Base-by-base conservation (phyloP, 305 asterid genomes). In the Fraxinus dipetala region DNA sequence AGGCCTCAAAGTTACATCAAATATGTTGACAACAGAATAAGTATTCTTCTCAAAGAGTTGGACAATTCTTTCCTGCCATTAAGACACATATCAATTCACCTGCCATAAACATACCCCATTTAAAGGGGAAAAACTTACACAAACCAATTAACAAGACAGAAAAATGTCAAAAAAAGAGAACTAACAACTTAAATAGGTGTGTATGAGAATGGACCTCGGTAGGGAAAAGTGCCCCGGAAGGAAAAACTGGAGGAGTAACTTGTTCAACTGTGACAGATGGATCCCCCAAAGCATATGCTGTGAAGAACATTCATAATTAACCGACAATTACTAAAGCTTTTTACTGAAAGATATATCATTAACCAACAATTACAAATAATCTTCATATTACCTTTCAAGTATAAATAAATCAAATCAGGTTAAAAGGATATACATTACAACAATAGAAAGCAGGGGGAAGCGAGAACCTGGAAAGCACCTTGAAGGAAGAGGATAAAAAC, bases 221-320 rank as follows among this genome's bases (percentile, higher is more conserved):
- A 59, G 98, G 98, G 85, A 91, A 93, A 87, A 94, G 98, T 61
- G 89, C 67, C 70, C 91, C 94, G 7, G 98, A 82, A 84, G 99
- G 89, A 65, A 85, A 77, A 82, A 90, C 92, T 72, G 86, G 45
- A 79, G 98, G 98, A 5, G 97, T 93, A 24, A 92, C 97, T 92
- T 94, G 95, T 86, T 96, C 98, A 91, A 94, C 76, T 54, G 97
- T 94, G 82, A 96, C 89, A 20, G 97, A 91, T 16, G 99, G 89
- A 86, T 96, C 98, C 75, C 98, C 98, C 87, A 96, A 86, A 77
- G 97, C 98, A 84, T 87, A 88, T 43, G 99, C 99, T 96, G 97
- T 78, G 82, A 81, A 28, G 77, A 43, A 76, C 7, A 83, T 36
- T 30, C 63, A 36, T 30, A 79, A 11, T 48, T 48, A 48, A 48